Evolutionary conservation across 805 yeast genomes (phyloP), one percentile per base, ranked within the genome.

Genomic region (Starmerella gropengiesseri): DNA sequence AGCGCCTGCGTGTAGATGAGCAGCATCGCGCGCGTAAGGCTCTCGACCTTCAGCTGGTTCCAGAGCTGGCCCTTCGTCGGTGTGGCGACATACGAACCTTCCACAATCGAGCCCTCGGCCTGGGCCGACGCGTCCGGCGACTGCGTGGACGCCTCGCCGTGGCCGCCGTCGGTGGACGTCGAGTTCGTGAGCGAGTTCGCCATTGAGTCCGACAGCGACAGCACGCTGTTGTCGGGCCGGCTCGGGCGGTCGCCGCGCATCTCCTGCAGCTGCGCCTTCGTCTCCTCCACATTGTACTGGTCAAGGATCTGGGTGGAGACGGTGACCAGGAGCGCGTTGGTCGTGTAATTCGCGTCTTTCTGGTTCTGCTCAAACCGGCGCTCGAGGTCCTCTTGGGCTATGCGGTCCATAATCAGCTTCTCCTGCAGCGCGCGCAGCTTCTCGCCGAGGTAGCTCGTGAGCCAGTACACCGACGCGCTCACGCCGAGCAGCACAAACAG

Each of bases 301-400:
- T 70, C 73, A 45, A 77, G 61, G 7, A 84, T 70, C 13, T 82
- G 84, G 23, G 70, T 70, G 5, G 78, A 69, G 32, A 87, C 65
- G 4, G 84, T 83, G 1, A 95, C 94, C 37, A 83, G 66, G 48
- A 89, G 68, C 4, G 93, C 87, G 57, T 82, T 68, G 40, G 87
- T 75, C 0, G 96, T 89, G 64, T 76, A 77, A 40, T 81, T 70
- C 36, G 95, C 83, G 61, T 89, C 97, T 52, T 78, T 78, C 56
- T 87, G 96, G 9, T 95, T 89, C 65, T 86, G 95, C 39, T 81
- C 77, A 55, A 86, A 89, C 45, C 96, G 66, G 52, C 91, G 70
- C 52, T 78, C 78, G 46, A 87, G 80, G 46, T 76, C 80, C 50
- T 77, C 83, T 39, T 71, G 67, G 18, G 81, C 73, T 40, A 74